A percentile compares a stretch with the other conserved stretches of the same genome.
These are phyloP conservation scores for Aspergillus sp. DNA, from an alignment of 2,329 filamentous ascomycete species.

Conservation along the genomic window DNA sequence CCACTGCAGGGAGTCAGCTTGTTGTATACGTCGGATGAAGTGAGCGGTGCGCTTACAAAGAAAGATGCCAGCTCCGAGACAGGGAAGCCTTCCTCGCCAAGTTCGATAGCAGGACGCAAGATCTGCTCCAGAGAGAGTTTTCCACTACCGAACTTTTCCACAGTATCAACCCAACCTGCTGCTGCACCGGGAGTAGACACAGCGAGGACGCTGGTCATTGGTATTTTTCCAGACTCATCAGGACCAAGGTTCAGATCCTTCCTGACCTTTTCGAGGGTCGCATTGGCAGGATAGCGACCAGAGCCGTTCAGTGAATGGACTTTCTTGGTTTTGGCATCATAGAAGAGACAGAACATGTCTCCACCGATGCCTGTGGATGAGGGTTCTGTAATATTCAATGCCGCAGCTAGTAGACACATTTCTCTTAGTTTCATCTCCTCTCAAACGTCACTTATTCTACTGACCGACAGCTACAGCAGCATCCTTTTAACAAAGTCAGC, in stretches of 20 bases:
- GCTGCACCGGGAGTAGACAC: conserved; percentile 88
- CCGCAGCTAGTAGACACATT: conserved; percentile 64
- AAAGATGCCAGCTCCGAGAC: conserved; percentile 76
- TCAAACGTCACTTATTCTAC: conserved; percentile 27
- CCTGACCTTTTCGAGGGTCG: conserved; percentile 69
- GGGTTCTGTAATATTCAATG: conserved; percentile 90
- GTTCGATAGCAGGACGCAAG: conserved; percentile 76
- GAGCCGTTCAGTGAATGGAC: conserved; percentile 90
- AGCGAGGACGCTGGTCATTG: conserved; percentile 73
- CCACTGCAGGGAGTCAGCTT: conserved; percentile 62
- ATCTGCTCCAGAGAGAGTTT: conserved; percentile 77
- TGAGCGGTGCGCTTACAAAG: conserved; percentile 56
- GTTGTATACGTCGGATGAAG: background rate
- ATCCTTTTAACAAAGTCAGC: conserved; percentile 59
- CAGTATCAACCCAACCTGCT: conserved; percentile 88
- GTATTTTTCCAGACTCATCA: conserved; percentile 63
- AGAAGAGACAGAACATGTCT: conserved; percentile 95
- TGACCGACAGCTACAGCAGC: conserved; percentile 89
- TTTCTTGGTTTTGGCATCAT: conserved; percentile 77
- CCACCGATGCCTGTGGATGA: conserved; percentile 92
- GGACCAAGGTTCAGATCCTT: conserved; percentile 67
- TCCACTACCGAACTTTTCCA: conserved; percentile 86
- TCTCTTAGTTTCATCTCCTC: background rate
- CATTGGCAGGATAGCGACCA: conserved; percentile 73
- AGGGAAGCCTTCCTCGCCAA: conserved; percentile 87